Evolutionary conservation across 2,329 filamentous ascomycete genomes (phyloP), one percentile per base, ranked within the genome.

Genomic region (Phialophora chinensis): DNA sequence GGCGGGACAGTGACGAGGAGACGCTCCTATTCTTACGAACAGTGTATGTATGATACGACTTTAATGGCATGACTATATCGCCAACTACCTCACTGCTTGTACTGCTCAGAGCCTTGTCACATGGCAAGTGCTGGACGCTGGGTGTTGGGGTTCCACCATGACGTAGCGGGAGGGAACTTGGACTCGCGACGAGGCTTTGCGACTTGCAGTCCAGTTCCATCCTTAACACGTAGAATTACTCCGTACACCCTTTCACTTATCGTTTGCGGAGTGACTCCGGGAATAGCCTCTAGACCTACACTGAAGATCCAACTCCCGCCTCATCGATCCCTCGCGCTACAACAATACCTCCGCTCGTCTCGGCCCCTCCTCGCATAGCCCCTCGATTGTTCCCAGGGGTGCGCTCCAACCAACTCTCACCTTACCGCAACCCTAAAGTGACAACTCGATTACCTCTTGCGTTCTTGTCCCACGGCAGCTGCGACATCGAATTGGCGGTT

Each of bases 1-100:
- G 25, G 68, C 68, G 5, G 65, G 65, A 25, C 60, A 55, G 50
- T 52, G 35, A 66, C 33, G 57, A 62, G 29, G 52, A 61, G 53
- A 61, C 54, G 57, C 50, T 35, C 54, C 55, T 42, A 33, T 53
- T 54, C 35, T 50, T 25, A 61, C 33, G 31, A 61, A 29, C 47
- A 54, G 35, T 33, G 23, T 33, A 38, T 61, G 49, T 61, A 61
- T 61, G 59, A 61, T 54, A 61, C 20, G 59, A n/a, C 27, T 55
- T 55, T 20, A 35, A 54, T 61, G 50, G 29, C 59, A 55, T 31
- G 27, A 20, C 23, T 14, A 29, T 55, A 31, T 12, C 11, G 14
- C n/a, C 27, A 31, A 20, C 29, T 33, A 12, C 53, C 53, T 55
- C 29, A 55, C 52, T 52, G 2, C 27, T 27, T 27, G 27, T 27